Base-by-base conservation (phyloP, 225 moss, liverwort and hornwort genomes). In the Straminergon stramineum region DNA sequence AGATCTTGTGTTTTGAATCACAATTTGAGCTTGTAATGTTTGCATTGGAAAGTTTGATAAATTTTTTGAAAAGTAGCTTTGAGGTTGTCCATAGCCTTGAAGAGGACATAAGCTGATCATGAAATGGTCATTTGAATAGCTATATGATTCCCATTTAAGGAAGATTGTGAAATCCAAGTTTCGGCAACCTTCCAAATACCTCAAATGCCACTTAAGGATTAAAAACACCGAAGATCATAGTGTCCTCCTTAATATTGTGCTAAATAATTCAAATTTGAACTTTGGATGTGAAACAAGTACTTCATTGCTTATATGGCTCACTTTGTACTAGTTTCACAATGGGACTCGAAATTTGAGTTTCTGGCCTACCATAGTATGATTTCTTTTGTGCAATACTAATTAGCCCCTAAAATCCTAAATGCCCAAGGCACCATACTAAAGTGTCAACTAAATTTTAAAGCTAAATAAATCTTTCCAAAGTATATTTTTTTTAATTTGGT, bases 171-270 rank as follows among this genome's bases (percentile, higher is more conserved):
- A n/a, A 69, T 23, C 3, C 11, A 69, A 69, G 13, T n/a, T 69
- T 67, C 11, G 19, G 1, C 0, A 67, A 0, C 35, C 11, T 1
- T 6, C 11, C 6, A 1, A 32, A 65, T 8, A 35, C 11, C 20
- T 68, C 68, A 68, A 37, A 67, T 35, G 37, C 37, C 1, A 2
- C 37, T 68, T 68, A 37, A 68, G 6, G 9, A 2, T n/a, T 34
- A 26, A 34, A 65, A 27, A 4, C 8, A 37, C 7, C 1, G 2
- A 52, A 65, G 15, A 65, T 24, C 11, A 51, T 6, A 43, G 31
- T 3, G 4, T 31, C 21, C 10, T 28, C 12, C 20, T 43, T 31
- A 20, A 81, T 28, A 61, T 41, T 41, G 17, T 30, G 5, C 30
- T 41, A 30, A 21, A 2, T 30, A 61, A 30, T 61, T 61, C 31